Conservation (phyloP, 163 green algal species). For the Volvox carteri region DNA sequence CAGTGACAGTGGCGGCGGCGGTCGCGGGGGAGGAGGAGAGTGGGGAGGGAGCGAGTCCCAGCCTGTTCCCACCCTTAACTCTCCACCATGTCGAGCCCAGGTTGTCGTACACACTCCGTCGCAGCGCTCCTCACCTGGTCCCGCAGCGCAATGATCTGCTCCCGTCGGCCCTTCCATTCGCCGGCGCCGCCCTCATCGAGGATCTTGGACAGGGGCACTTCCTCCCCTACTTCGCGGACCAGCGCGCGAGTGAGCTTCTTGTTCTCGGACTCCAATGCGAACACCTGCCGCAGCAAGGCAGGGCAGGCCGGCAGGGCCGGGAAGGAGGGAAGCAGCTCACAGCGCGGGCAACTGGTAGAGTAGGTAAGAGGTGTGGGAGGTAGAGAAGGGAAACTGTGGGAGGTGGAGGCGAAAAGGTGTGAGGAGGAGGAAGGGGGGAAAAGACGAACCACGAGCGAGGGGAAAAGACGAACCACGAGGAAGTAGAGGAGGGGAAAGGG, state of each 20-base stretch:
- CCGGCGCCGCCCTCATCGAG: constrained; percentile 62
- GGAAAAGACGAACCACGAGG: no score
- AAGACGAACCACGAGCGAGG: no score
- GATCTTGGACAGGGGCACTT: constrained; percentile 70
- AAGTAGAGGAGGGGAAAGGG: no score
- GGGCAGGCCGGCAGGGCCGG: neutral
- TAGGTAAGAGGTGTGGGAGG: no score
- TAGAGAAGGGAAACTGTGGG: neutral
- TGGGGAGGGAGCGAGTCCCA: no score
- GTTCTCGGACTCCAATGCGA: constrained; percentile 67
- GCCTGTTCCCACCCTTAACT: no score
- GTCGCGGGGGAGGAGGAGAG: no score
- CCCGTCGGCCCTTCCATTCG: constrained; percentile 75
- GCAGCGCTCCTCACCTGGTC: constrained; percentile 55
- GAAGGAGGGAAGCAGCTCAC: neutral
- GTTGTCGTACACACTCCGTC: neutral
- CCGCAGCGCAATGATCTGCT: constrained; percentile 75
- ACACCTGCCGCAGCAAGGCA: constrained; percentile 56
- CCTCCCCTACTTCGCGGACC: constrained; percentile 72
- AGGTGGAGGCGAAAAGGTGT: neutral
- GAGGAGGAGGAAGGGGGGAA: no score
- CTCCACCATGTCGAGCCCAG: no score
- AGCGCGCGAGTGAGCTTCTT: constrained; percentile 72
- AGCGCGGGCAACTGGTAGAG: neutral
- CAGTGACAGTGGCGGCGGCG: no score